Base-by-base conservation (phyloP, 768 basidiomycete species). In the Dacryopinax primogenitus region DNA sequence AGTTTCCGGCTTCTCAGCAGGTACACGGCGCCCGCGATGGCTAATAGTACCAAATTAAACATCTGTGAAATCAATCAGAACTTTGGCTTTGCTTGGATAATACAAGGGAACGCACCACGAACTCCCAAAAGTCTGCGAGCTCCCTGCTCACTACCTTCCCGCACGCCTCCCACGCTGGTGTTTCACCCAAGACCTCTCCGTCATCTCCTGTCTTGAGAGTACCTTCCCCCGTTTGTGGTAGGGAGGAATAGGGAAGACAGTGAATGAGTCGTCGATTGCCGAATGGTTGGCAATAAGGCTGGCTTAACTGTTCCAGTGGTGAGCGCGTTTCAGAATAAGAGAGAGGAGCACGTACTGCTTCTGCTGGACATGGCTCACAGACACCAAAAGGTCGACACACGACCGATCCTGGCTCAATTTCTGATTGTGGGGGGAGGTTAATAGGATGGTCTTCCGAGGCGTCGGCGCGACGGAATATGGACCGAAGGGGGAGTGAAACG, bases 261-360 rank as follows among this genome's bases (percentile, higher is more conserved):
- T 93, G 93, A 78, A 94, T 81, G 39, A 92, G 81, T 21, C 90
- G 85, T 26, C 94, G 84, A 75, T 94, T 94, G 63, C 94, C 94
- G 72, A 92, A 95, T n/a, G 94, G 93, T 72, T 90, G 85, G 76
- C 93, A 97, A 75, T 88, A 95, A 1, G 93, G 92, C 77, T 93
- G 84, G 70, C 85, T 78, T 34, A 90, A 78, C 92, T 94, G 68
- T 9, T 35, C 16, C 28, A 16, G 15, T 16, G 15, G 44, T 64
- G 15, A 65, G 44, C 26, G n/a, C 30, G 47, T 63, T 61, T 28
- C 39, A 65, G 30, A 33, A 68, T 36, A 37, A 30, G 58, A 51
- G 65, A 63, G 39, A 63, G 23, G 32, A 34, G 34, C 47, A 68
- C 77, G 62, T 62, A 79, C 79, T 68, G 78, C 76, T 41, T 77